These are phyloP conservation scores for Funneliformis geosporum DNA, from an alignment of 192 early-diverging fungal genomes.

Conservation along the genomic window DNA sequence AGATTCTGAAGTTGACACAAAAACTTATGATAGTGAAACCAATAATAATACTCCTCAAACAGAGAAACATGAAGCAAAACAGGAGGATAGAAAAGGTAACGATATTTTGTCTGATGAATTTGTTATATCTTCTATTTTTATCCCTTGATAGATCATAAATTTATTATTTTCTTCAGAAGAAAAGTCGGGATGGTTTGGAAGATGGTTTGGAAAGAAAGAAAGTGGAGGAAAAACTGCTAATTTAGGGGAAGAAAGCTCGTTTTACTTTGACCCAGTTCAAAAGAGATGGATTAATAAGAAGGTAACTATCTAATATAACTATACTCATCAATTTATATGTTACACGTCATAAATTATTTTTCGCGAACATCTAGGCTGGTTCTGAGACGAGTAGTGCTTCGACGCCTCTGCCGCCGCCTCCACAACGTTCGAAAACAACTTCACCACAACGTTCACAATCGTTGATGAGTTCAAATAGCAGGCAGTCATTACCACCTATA, in stretches of 20 bases:
- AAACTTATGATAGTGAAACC: background rate
- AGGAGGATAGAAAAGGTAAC: constrained; percentile 20
- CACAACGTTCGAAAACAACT: constrained; percentile 17
- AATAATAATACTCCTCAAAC: background rate
- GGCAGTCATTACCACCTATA: constrained; percentile 44
- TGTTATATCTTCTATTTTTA: background rate
- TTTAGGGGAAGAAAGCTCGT: constrained; percentile 78
- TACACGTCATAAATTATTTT: background rate
- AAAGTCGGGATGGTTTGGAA: constrained; percentile 26
- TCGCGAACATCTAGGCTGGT: constrained; percentile 25
- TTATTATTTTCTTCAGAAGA: background rate
- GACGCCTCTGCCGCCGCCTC: constrained; percentile 19
- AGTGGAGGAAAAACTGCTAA: constrained; percentile 62
- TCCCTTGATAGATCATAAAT: background rate
- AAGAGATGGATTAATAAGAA: constrained; percentile 89
- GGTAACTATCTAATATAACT: constrained; percentile 35
- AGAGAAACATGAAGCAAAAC: background rate
- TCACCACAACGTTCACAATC: constrained; percentile 12
- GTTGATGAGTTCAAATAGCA: constrained; percentile 33
- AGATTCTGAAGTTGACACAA: background rate
- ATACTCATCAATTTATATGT: no score
- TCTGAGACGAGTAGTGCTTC: background rate
- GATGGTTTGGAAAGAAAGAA: constrained; percentile 31
- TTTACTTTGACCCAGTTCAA: constrained; percentile 85
- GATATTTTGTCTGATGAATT: background rate